Evolutionary conservation across 176 grass and related monocot species (phyloP).

Genomic region (Ensete glaucum): DNA sequence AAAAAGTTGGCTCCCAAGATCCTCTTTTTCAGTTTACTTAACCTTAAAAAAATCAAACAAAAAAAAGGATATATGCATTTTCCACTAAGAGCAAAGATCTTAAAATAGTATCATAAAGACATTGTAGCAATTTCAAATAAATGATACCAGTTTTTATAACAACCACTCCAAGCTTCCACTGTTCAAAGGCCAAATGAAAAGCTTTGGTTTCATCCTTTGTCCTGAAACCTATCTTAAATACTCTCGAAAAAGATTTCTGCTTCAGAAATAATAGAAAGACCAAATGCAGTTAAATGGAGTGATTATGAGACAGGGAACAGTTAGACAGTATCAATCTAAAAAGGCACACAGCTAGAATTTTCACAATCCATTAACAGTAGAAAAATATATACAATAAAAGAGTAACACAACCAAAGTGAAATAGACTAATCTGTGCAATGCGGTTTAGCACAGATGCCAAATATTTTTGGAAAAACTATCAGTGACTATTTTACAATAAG

Average conservation of each 20-base stretch:
- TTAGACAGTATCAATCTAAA: conserved; percentile 4
- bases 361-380: neutral
- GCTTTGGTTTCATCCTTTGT: conserved; percentile 82
- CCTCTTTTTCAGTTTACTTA: no score
- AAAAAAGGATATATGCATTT: neutral
- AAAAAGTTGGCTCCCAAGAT: no score
- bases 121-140: conserved; percentile 24
- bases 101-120: conserved; percentile 14
- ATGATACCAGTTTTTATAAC: conserved; percentile 53
- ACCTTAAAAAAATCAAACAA: neutral
- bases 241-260: conserved; percentile 87
- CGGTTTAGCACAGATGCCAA: neutral
- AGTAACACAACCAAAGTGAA: no score
- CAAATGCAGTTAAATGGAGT: conserved; percentile 26
- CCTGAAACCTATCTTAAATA: conserved; percentile 78
- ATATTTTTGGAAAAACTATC: neutral
- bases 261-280: conserved; percentile 33
- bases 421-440: neutral
- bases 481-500: neutral
- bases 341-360: no score
- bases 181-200: conserved; percentile 70
- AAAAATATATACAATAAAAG: neutral
- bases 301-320: conserved; percentile 12
- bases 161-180: conserved; percentile 64
- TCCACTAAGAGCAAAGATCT: neutral